A percentile compares a stretch with the other conserved stretches of the same genome.
These are phyloP conservation scores for Scytalidium lignicola DNA, from an alignment of 2,329 filamentous ascomycete genomes.

Conservation along the genomic window DNA sequence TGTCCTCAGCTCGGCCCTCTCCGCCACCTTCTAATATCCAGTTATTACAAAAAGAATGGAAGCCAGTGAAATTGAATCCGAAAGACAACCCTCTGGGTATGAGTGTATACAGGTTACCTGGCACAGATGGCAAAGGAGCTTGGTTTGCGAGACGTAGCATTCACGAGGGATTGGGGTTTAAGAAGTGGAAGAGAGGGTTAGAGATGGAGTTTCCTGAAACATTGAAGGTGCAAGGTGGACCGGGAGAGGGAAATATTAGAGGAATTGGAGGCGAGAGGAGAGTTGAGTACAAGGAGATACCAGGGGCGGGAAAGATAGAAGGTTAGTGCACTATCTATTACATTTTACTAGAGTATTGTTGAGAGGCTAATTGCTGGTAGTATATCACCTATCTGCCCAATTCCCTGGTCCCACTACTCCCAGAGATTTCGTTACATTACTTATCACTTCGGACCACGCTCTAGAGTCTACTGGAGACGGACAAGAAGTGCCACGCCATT, in stretches of 20 bases:
- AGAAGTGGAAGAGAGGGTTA: slow-evolving; percentile 71
- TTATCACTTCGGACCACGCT: slow-evolving; percentile 56
- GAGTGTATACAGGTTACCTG: slow-evolving; percentile 71
- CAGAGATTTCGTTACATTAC: slow-evolving; percentile 78
- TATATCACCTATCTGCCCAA: slow-evolving; percentile 81
- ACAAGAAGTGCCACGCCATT: slow-evolving; percentile 55
- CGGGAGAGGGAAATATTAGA: slow-evolving; percentile 70
- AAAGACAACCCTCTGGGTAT: slow-evolving; percentile 74
- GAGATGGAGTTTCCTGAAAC: slow-evolving; percentile 76
- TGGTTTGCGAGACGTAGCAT: slow-evolving; percentile 89
- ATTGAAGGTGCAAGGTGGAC: slow-evolving; percentile 62
- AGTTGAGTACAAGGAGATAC: slow-evolving; percentile 55
- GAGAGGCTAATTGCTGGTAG: slow-evolving; percentile 34
- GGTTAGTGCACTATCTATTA: slow-evolving; percentile 36
- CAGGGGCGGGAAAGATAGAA: slow-evolving; percentile 58
- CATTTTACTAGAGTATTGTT: slow-evolving; percentile 5
- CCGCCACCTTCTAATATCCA: slow-evolving; percentile 42
- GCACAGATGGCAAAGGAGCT: slow-evolving; percentile 75
- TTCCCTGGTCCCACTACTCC: slow-evolving; percentile 87
- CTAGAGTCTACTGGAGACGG: slow-evolving; percentile 11
- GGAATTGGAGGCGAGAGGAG: slow-evolving; percentile 79
- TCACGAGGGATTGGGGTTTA: slow-evolving; percentile 72
- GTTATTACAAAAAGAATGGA: slow-evolving; percentile 73
- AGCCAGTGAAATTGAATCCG: slow-evolving; percentile 67
- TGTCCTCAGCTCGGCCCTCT: slow-evolving; percentile 42